These are phyloP conservation scores for Ascochyta clinopodiicola DNA, from an alignment of 2,329 filamentous ascomycete species.

Conservation along the genomic window DNA sequence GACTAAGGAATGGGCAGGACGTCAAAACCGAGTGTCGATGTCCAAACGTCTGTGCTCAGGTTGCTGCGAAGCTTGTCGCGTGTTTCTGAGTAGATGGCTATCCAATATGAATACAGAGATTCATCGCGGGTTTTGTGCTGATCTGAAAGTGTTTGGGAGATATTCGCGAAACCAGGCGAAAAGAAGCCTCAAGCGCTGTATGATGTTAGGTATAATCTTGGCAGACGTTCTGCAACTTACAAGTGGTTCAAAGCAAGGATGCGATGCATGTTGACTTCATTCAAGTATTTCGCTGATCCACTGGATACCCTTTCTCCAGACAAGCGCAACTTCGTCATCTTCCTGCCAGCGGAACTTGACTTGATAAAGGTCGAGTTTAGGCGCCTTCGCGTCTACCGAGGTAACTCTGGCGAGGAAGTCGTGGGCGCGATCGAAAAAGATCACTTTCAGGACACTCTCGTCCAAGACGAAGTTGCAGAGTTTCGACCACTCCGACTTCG, in stretches of 20 bases:
- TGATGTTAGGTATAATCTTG: background rate
- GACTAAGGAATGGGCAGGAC: background rate
- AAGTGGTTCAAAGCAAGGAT: background rate
- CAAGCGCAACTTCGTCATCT: constrained; percentile 7
- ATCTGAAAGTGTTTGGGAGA: constrained; percentile 7
- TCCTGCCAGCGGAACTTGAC: constrained; percentile 15
- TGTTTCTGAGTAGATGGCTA: background rate
- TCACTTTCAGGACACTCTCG: constrained; percentile 14
- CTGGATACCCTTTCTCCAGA: constrained; percentile 11
- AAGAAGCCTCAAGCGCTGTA: background rate
- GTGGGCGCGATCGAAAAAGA: constrained; percentile 9
- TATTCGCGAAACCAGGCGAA: background rate
- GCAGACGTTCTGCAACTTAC: background rate
- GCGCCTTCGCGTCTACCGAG: background rate
- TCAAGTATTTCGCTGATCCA: constrained; percentile 14
- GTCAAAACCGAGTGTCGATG: background rate
- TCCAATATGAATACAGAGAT: background rate
- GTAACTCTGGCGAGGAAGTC: constrained; percentile 14
- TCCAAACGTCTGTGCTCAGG: background rate
- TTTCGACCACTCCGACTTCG: constrained; percentile 9
- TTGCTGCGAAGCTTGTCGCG: background rate
- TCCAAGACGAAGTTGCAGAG: constrained; percentile 15
- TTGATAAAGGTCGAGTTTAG: constrained; percentile 13
- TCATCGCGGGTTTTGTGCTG: background rate
- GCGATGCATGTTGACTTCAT: background rate